phyloP scores from a whole-genome alignment of 2,329 filamentous ascomycete genomes.

The Pseudogymnoascus sp. region DNA sequence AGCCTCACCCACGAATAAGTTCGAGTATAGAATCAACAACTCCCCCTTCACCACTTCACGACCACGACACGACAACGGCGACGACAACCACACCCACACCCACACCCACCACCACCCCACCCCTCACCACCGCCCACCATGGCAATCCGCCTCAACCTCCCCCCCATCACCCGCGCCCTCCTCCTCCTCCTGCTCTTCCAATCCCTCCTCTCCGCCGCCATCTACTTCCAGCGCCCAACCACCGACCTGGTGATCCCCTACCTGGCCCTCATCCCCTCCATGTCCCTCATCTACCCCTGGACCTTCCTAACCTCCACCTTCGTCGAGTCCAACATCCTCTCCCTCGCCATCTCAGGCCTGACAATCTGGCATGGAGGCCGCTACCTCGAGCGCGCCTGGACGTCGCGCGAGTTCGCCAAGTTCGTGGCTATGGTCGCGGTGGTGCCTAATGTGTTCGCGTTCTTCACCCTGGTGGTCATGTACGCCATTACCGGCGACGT shows the following conservation, averaged over 20 bases:
- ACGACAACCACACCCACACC: background rate
- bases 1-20: background rate
- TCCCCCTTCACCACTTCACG: background rate
- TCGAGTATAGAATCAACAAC: background rate
- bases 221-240: slow-evolving; percentile 65
- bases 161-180: slow-evolving; percentile 78
- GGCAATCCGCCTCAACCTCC: slow-evolving; percentile 82
- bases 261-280: slow-evolving; percentile 76
- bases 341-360: slow-evolving; percentile 65
- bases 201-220: slow-evolving; percentile 73
- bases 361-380: slow-evolving; percentile 88
- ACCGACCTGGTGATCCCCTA: slow-evolving; percentile 71
- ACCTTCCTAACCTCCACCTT: slow-evolving; percentile 79
- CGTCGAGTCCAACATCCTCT: slow-evolving; percentile 90
- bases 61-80: background rate
- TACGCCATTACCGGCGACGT: slow-evolving; percentile 62
- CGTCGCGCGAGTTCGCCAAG: slow-evolving; percentile 82
- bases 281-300: slow-evolving; percentile 86
- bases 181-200: slow-evolving; percentile 69
- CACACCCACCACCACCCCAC: background rate
- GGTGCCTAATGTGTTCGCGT: slow-evolving; percentile 72
- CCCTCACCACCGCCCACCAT: slow-evolving; percentile 40
- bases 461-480: slow-evolving; percentile 66
- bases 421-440: slow-evolving; percentile 73
- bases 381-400: slow-evolving; percentile 95